Percentiles rank a stretch among this genome's conserved stretches.
Evolutionary conservation across 208 protist genomes (phyloP).

Genomic region (Kentomonas sorsogonicus): DNA sequence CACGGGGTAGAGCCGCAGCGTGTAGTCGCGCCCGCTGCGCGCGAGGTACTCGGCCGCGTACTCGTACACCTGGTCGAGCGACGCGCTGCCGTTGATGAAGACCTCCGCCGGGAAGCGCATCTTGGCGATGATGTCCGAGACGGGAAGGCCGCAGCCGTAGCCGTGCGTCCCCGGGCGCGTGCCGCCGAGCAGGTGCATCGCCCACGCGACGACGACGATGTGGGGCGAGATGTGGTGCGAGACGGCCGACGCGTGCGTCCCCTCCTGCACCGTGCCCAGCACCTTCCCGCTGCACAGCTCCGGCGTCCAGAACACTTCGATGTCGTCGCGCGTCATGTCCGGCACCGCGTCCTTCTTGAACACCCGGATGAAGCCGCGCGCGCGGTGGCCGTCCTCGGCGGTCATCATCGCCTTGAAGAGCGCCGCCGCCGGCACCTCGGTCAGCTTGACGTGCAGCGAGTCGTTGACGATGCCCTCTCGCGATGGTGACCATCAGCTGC

Average conservation of each 20-base stretch:
- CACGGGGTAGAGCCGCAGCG: slow-evolving; percentile 69
- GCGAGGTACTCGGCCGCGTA: slow-evolving; percentile 69
- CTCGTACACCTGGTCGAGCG: slow-evolving; percentile 80
- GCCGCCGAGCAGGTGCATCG: slow-evolving; percentile 79
- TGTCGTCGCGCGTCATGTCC: slow-evolving; percentile 55
- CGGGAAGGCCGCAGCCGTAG: slow-evolving; percentile 77
- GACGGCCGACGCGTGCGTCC: slow-evolving; percentile 62
- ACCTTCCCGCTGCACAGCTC: slow-evolving; percentile 84
- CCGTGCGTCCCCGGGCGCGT: slow-evolving; percentile 56
- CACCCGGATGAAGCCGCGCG: slow-evolving; percentile 74
- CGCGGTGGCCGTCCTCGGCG: slow-evolving; percentile 56
- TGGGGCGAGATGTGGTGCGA: slow-evolving; percentile 78
- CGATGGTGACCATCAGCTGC: slow-evolving; percentile 84
- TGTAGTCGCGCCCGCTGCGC: slow-evolving; percentile 33
- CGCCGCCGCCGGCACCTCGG: slow-evolving; percentile 66
- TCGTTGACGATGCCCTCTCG: slow-evolving; percentile 68
- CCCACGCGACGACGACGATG: slow-evolving; percentile 83
- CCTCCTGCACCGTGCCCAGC: slow-evolving; percentile 62
- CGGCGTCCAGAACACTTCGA: slow-evolving; percentile 71
- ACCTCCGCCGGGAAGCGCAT: slow-evolving; percentile 71
- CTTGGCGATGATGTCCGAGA: slow-evolving; percentile 75
- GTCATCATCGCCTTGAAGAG: slow-evolving; percentile 84
- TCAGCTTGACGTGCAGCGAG: slow-evolving; percentile 54
- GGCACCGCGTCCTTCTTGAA: slow-evolving; percentile 56
- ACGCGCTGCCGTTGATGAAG: slow-evolving; percentile 63